A percentile compares a stretch with the other conserved stretches of the same genome.
phyloP scores from a whole-genome alignment of 176 grass and related monocot genomes.

The Puccinellia tenuiflora region DNA sequence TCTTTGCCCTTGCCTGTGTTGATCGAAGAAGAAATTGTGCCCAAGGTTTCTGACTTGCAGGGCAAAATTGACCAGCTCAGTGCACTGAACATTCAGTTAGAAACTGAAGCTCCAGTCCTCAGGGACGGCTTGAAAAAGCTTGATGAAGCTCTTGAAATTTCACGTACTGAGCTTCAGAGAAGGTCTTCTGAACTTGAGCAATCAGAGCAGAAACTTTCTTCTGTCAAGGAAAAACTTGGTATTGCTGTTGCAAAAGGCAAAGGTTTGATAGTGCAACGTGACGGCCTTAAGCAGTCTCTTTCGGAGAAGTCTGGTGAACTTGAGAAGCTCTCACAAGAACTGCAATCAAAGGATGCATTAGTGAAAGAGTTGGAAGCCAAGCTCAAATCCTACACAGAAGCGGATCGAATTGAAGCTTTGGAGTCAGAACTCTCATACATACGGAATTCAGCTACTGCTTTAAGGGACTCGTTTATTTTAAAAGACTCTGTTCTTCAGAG shows the following conservation, averaged over 20 bases:
- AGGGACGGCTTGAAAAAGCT: conserved; percentile 54
- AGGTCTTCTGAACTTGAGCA: conserved; percentile 74
- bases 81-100: conserved; percentile 59
- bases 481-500: conserved; percentile 95
- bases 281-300: conserved; percentile 84
- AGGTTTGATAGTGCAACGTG: conserved; percentile 86
- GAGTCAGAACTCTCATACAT: conserved; percentile 97
- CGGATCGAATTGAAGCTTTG: conserved; percentile 94
- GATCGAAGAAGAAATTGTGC: conserved; percentile 54
- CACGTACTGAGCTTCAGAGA: conserved; percentile 41
- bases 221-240: conserved; percentile 83
- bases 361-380: conserved; percentile 72
- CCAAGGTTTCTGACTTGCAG: conserved; percentile 47
- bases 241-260: conserved; percentile 99
- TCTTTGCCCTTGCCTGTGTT: conserved; percentile 56
- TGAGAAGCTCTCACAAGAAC: conserved; percentile 65
- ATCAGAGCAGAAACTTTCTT: conserved; percentile 82
- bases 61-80: conserved; percentile 55
- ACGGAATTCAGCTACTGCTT: conserved; percentile 81
- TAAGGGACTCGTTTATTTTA: conserved; percentile 95
- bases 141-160: conserved; percentile 49
- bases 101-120: conserved; percentile 65
- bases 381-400: conserved; percentile 79
- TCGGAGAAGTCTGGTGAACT: conserved; percentile 73
- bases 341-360: conserved; percentile 57